Evolutionary conservation across 129 eudicot genomes (phyloP), one percentile per base, ranked within the genome.

Genomic region (Flaveria robusta): DNA sequence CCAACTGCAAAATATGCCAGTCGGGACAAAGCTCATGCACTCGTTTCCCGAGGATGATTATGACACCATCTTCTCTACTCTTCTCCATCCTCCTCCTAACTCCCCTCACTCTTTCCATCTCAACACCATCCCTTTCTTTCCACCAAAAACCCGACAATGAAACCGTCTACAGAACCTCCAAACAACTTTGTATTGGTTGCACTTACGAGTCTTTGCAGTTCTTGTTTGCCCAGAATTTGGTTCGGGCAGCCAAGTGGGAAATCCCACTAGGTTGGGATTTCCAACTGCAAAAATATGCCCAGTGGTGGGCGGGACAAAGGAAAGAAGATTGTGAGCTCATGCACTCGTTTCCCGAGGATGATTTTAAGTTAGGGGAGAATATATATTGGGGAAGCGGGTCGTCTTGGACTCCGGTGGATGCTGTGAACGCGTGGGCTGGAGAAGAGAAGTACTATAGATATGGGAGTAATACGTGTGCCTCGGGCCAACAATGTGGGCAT

Each of bases 321-420:
- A 77, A 73, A 72, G 68, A 76, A 3, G 96, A 88, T 37, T 91
- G 96, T 41, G 79, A 55, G 67, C 26, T 85, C 16, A 77, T 77
- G 83, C 97, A 91, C 71, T 91, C 97, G 3, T 91, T 91, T 56
- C 92, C 92, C 0, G 97, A 91, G 71, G 84, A 80, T 6, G 90
- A 77, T 56, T 91, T 91, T 66, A 85, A 85, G 83, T 80, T 88
- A 6, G 96, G 97, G 15, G 97, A 91, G 74, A 89, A 89, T 63
- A 91, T 91, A 63, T 91, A 69, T 46, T 91, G 97, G 97, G 97
- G 96, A 0, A 85, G 96, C 19, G 97, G 96, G 3, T 76, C 90
- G 1, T 63, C 82, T 0, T 91, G 97, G 98, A 81, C 81, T 9
- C 87, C 96, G 0, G 52, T 52, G 19, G 93, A 92, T 26, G 96